Evolutionary conservation across 202 grass and related monocot genomes (phyloP), one percentile per base, ranked within the genome.

Genomic region (Setaria italica): DNA sequence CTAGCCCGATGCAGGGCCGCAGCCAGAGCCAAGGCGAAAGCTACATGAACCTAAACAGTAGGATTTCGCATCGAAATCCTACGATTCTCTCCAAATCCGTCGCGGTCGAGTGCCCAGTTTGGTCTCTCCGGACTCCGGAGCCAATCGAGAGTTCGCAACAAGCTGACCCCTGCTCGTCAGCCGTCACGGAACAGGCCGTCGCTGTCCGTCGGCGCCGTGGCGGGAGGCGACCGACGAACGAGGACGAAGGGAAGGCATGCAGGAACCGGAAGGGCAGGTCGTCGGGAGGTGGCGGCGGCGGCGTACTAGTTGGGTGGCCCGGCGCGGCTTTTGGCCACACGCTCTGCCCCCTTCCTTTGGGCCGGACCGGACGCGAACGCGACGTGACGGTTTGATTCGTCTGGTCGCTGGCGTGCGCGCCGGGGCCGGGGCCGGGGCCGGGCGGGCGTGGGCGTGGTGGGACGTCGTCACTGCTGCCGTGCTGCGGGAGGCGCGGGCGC

Each of bases 301-400:
- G 7, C 11, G 67, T 29, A 33, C 47, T 4, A 9, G 7, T 20
- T 74, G 71, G 32, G 12, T 41, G 49, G 13, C 47, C 71, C 15
- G 4, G 20, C 21, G n/a, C 21, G 7, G 41, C 20, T 65, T 58
- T 25, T 9, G 42, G 59, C 59, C 59, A 11, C 48, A 14, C 71
- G 71, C 48, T 53, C 29, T 72, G 39, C 39, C n/a, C 55, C 16
- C n/a, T 62, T 10, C 34, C 2, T 7, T 76, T 42, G 17, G 19
- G 9, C 10, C 21, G 58, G 54, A 10, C 55, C 8, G 57, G 74
- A 45, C 74, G 74, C 54, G 54, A 60, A 8, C 41, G 17, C 55
- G 56, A 63, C 59, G 25, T 19, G 77, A 66, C 62, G 60, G 16
- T 80, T 65, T 50, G 77, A 80, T 66, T 80, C 77, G 30, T 49